Evolutionary conservation across 2,329 filamentous ascomycete genomes (phyloP), one percentile per base, ranked within the genome.

Genomic region (Fusarium sambucinum): DNA sequence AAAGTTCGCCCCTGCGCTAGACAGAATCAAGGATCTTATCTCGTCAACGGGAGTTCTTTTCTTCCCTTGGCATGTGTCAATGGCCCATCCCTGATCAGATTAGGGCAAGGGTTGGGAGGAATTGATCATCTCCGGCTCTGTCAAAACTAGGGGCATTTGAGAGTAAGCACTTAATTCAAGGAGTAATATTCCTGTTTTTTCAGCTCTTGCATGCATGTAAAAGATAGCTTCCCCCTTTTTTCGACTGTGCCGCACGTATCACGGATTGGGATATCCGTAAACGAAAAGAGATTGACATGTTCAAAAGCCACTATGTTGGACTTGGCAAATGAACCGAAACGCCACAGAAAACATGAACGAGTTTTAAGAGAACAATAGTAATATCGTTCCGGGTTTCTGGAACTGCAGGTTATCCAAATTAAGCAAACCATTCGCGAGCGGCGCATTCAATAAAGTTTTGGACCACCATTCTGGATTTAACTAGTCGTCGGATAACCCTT

Each of bases 21-120:
- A n/a, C 16, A 33, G 27, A n/a, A 8, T 23, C 37, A 30, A 29
- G 32, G 11, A 51, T 41, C 7, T 27, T n/a, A 13, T 21, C 14
- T 17, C 32, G n/a, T 25, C 17, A 40, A 23, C 6, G 23, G 37
- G 32, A 27, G 14, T 27, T 27, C n/a, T 14, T 14, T 48, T 19
- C 14, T 23, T 44, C 27, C 13, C 59, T 57, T 63, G 59, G 60
- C 59, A 57, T 63, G 37, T 63, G 58, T 42, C 25, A 63, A 35
- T 32, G 44, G 51, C 35, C 37, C 37, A 45, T 44, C 37, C 51
- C 42, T 63, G 60, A 47, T 33, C 13, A 6, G 42, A 21, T 27
- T 37, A 44, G 21, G 37, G 42, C 17, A 48, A 27, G 57, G 21
- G n/a, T 27, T 51, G 16, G 12, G 8, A 44, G 37, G 58, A 27